Evolutionary conservation across 805 yeast species (phyloP).

Genomic region (Jamesozyma hellenica): DNA sequence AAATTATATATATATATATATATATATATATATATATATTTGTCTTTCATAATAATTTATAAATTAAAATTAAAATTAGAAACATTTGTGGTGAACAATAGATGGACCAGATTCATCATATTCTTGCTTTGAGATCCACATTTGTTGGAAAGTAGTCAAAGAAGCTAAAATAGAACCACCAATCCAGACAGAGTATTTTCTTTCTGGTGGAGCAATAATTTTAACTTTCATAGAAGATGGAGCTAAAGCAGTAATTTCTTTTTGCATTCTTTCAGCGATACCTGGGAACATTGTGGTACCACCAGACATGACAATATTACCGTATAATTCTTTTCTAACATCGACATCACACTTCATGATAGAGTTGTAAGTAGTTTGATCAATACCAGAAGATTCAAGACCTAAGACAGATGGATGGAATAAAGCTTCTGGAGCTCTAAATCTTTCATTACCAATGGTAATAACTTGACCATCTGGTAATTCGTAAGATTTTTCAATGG

Average conservation of each 20-base stretch:
- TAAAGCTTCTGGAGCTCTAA: conserved; percentile 99
- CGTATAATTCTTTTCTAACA: conserved; percentile 97
- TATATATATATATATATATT: too few species aligned
- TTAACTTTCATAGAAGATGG: conserved; percentile 99
- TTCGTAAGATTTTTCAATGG: conserved; percentile 97
- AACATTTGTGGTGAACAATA: conserved; percentile 61
- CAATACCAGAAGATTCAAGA: conserved; percentile 96
- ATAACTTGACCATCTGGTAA: conserved; percentile 99
- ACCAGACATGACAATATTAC: conserved; percentile 99
- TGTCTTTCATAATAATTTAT: too few species aligned
- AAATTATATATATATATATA: too few species aligned
- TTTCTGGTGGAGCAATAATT: conserved; percentile 98
- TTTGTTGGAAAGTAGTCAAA: conserved; percentile 98
- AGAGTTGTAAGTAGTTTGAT: conserved; percentile 67
- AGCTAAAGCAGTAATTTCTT: conserved; percentile 98
- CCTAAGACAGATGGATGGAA: conserved; percentile 93
- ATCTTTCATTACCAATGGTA: conserved; percentile 99
- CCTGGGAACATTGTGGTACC: conserved; percentile 99
- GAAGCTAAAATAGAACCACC: conserved; percentile 99
- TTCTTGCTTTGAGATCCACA: conserved; percentile 99
- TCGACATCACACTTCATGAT: conserved; percentile 98
- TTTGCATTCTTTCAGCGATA: conserved; percentile 99
- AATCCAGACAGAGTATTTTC: conserved; percentile 99
- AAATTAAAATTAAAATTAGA: conserved; percentile 24
- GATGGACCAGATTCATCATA: conserved; percentile 99